These are phyloP conservation scores for Pyricularia grisea DNA, from an alignment of 2,329 filamentous ascomycete genomes.

Conservation along the genomic window DNA sequence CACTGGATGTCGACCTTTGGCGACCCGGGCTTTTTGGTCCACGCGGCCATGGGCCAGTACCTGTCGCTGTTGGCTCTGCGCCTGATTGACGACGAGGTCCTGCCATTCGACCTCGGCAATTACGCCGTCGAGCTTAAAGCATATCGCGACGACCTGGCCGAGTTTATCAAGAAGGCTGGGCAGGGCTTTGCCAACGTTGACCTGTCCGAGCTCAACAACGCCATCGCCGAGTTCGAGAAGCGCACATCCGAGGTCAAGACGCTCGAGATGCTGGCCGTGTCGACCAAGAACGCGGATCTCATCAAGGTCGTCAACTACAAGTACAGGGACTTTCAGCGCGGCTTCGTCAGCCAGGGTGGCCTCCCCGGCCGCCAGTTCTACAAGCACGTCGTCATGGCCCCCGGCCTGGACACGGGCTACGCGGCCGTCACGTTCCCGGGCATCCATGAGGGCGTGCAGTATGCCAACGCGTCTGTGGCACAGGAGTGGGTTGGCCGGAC, in stretches of 20 bases:
- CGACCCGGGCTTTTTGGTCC: conserved; percentile 55
- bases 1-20: conserved; percentile 76
- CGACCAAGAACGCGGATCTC: conserved; percentile 17
- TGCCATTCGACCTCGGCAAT: conserved; percentile 30
- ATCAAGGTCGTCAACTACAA: conserved; percentile 32
- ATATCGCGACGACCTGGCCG: conserved; percentile 26
- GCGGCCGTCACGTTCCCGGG: conserved; percentile 37
- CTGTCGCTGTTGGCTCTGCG: conserved; percentile 28
- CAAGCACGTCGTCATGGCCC: conserved; percentile 35
- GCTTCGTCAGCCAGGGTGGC: conserved; percentile 37
- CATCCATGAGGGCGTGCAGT: conserved; percentile 58
- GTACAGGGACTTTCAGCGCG: conserved; percentile 37
- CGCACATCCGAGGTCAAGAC: conserved; percentile 4
- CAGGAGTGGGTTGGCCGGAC: conserved; percentile 26
- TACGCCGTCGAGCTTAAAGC: conserved; percentile 27
- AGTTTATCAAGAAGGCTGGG: conserved; percentile 20
- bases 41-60: conserved; percentile 44
- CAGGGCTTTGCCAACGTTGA: conserved; percentile 20
- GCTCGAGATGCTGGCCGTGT: conserved; percentile 3
- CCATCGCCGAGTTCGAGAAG: conserved; percentile 18
- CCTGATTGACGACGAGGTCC: conserved; percentile 24
- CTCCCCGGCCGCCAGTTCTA: conserved; percentile 35
- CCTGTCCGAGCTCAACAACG: conserved; percentile 24
- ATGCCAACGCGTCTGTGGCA: conserved; percentile 25
- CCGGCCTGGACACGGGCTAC: conserved; percentile 36